A percentile compares a stretch with the other conserved stretches of the same genome.
These are phyloP conservation scores for Penicillium soppii DNA, from an alignment of 495 filamentous ascomycete genomes.

Conservation along the genomic window DNA sequence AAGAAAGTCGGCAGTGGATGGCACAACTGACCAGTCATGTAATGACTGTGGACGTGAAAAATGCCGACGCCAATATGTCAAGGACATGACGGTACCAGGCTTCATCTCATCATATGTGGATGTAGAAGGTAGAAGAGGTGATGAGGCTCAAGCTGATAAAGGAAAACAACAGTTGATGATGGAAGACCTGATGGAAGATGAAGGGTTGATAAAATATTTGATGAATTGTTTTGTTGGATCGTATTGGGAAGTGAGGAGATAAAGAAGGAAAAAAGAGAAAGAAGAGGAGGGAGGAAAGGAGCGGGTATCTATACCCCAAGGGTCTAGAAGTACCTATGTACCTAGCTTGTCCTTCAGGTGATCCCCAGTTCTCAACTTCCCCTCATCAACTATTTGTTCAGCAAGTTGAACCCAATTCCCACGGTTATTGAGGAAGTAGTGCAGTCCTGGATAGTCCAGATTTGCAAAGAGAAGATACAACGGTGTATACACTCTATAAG, in stretches of 20 bases:
- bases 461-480: neutral
- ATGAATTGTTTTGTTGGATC: neutral
- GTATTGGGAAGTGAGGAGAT: neutral
- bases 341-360: neutral
- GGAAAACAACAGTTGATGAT: no score
- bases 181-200: neutral
- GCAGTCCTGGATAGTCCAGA: neutral
- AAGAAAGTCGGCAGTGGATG: neutral
- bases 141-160: neutral
- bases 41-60: neutral
- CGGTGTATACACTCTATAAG: neutral
- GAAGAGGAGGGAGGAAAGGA: neutral
- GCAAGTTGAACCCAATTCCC: neutral
- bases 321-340: no score
- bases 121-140: neutral
- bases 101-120: neutral
- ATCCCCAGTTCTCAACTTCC: neutral
- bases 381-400: neutral
- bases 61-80: neutral
- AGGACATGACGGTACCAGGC: neutral
- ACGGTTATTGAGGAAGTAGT: neutral
- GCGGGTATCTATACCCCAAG: neutral
- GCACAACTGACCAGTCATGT: neutral
- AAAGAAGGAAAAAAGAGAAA: neutral
- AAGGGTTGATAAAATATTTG: neutral